These are phyloP conservation scores for Aspergillus flavus DNA, from an alignment of 2,329 filamentous ascomycete species.

Conservation along the genomic window DNA sequence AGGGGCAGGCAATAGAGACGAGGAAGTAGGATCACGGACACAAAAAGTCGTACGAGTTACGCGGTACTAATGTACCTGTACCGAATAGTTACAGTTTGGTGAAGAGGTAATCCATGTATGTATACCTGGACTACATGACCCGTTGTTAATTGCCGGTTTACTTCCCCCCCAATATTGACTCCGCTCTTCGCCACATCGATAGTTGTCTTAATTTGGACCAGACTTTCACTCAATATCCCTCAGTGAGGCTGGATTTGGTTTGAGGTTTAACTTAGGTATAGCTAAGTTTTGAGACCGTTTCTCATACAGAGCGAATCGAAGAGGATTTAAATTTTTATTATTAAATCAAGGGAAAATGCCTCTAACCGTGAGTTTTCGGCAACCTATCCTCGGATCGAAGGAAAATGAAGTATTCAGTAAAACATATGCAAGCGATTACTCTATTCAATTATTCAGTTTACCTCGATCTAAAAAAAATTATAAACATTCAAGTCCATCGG, in stretches of 20 bases:
- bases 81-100: background rate
- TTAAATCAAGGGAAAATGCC: background rate
- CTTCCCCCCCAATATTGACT: background rate
- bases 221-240: background rate
- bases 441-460: background rate
- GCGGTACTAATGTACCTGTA: background rate
- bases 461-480: background rate
- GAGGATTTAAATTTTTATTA: background rate
- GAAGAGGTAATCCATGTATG: background rate
- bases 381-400: background rate
- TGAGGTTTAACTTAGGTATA: background rate
- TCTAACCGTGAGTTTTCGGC: background rate
- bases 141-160: background rate
- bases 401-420: background rate
- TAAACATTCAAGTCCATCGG: background rate
- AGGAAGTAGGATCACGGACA: slow-evolving; percentile 1
- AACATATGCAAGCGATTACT: background rate
- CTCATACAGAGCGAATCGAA: background rate
- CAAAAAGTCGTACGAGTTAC: slow-evolving; percentile 2
- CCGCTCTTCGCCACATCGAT: slow-evolving; percentile 2
- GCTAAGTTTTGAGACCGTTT: background rate
- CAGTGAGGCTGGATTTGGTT: background rate
- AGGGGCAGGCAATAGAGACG: slow-evolving; percentile 1
- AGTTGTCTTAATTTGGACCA: background rate
- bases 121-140: background rate